Evolutionary conservation across 2,329 filamentous ascomycete species (phyloP).

Genomic region (Mollisia scopiformis): DNA sequence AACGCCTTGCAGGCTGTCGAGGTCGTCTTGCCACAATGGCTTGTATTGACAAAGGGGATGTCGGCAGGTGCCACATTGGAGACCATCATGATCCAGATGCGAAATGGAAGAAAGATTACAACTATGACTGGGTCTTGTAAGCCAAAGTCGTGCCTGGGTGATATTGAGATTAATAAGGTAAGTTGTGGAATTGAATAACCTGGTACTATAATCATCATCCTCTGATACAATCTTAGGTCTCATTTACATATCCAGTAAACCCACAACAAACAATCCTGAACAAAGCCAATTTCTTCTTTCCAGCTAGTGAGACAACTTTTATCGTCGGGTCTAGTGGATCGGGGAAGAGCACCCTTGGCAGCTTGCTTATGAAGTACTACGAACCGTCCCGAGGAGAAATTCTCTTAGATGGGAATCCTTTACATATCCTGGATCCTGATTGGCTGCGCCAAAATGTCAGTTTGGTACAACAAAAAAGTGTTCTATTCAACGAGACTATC

Average conservation of each 20-base stretch:
- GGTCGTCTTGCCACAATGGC: conserved; percentile 73
- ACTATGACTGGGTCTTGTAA: conserved; percentile 36
- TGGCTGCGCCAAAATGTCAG: conserved; percentile 82
- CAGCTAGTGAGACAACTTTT: conserved; percentile 74
- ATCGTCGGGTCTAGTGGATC: conserved; percentile 87
- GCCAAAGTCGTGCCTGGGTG: conserved; percentile 58
- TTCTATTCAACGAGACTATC: conserved; percentile 81
- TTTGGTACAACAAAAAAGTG: conserved; percentile 79
- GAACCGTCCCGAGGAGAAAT: conserved; percentile 66
- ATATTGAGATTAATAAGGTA: conserved; percentile 72
- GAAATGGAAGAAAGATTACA: conserved; percentile 29
- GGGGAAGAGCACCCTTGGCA: conserved; percentile 87
- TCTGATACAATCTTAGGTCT: conserved; percentile 56
- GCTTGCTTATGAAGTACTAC: conserved; percentile 80
- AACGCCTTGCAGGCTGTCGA: conserved; percentile 77
- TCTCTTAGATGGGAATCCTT: conserved; percentile 64
- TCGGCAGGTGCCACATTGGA: conserved; percentile 69
- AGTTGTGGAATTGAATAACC: no score
- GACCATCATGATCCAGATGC: conserved; percentile 42
- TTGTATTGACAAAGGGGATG: conserved; percentile 79
- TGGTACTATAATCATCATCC: not conserved
- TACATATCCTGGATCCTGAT: conserved; percentile 62
- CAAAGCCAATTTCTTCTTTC: conserved; percentile 69
- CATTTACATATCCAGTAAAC: conserved; percentile 79
- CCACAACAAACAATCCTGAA: conserved; percentile 61